These are phyloP conservation scores for Euphorbia lathyris DNA, from an alignment of 345 rosid species.

Conservation along the genomic window DNA sequence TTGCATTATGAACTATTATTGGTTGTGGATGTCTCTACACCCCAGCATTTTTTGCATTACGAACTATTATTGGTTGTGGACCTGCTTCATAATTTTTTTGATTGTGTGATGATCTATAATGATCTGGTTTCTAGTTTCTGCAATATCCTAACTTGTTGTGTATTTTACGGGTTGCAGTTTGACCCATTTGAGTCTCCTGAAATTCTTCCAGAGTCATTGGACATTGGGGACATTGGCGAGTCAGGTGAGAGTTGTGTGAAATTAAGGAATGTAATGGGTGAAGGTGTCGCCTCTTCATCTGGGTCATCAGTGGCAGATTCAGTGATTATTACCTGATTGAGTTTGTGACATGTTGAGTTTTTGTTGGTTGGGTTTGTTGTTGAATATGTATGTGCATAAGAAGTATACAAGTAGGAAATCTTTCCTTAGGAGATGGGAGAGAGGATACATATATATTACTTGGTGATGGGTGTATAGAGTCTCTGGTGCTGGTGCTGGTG, in stretches of 20 bases:
- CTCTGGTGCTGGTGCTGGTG: too few species aligned
- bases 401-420: slow-evolving; percentile 31
- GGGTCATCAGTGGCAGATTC: slow-evolving; percentile 30
- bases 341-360: slow-evolving; percentile 8
- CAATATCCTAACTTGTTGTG: slow-evolving; percentile 5
- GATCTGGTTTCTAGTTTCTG: too few species aligned
- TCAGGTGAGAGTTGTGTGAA: slow-evolving; percentile 36
- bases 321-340: slow-evolving; percentile 32
- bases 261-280: slow-evolving; percentile 49
- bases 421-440: slow-evolving; percentile 22
- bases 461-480: slow-evolving; percentile 33
- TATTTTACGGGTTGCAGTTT: slow-evolving; percentile 37
- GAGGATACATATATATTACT: slow-evolving; percentile 16
- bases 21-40: background rate
- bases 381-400: slow-evolving; percentile 25
- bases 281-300: slow-evolving; percentile 48
- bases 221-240: slow-evolving; percentile 81
- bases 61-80: background rate
- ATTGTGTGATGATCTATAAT: too few species aligned
- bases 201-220: slow-evolving; percentile 76
- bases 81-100: background rate
- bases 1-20: background rate
- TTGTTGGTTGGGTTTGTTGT: slow-evolving; percentile 3
- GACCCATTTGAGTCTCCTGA: slow-evolving; percentile 47
- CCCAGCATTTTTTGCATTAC: background rate